Evolutionary conservation across 257 asterid species (phyloP), one percentile per base, ranked within the genome.

Genomic region (Eucommia ulmoides): DNA sequence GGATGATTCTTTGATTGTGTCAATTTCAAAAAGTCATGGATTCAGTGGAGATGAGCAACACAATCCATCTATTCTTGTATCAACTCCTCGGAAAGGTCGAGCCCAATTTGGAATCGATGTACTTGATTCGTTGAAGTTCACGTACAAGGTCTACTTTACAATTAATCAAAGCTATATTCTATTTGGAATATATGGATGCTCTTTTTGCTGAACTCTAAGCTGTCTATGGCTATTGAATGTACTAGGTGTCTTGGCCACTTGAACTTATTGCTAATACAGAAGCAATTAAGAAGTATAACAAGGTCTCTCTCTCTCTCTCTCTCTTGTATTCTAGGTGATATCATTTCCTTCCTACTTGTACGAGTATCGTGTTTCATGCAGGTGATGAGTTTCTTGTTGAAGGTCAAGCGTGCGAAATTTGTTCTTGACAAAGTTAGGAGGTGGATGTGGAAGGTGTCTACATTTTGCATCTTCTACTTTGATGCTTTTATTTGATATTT

Each of bases 371-470:
- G 49, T 64, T 55, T 16, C 48, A 51, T 69, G 58, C 66, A 88
- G 97, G 95, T 89, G 48, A 89, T 89, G 96, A 71, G 68, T 73
- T 86, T 82, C 72, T 79, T 89, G 64, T 67, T 89, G 81, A 89
- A 89, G 64, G 85, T 89, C 45, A 89, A 77, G 62, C 96, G 88
- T 64, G 98, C 98, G 47, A 89, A 86, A 65, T 89, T 69, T 59
- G 94, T 86, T 55, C 96, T 89, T 51, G 98, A 89, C 61, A 83
- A 89, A 72, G 79, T 81, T 61, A 83, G 96, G 59, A 78, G 77
- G 74, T 82, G 93, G 96, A 89, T 83, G 96, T 89, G 93, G 94
- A 89, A 89, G 95, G 97, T 88, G 57, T 48, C 44, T 59, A n/a
- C 52, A 26, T 35, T 16, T 21, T 72, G 51, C 50, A 51, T 49